A percentile compares a stretch with the other conserved stretches of the same genome.
phyloP scores from a whole-genome alignment of 2,329 filamentous ascomycete species.

The Arachnopeziza araneosa region DNA sequence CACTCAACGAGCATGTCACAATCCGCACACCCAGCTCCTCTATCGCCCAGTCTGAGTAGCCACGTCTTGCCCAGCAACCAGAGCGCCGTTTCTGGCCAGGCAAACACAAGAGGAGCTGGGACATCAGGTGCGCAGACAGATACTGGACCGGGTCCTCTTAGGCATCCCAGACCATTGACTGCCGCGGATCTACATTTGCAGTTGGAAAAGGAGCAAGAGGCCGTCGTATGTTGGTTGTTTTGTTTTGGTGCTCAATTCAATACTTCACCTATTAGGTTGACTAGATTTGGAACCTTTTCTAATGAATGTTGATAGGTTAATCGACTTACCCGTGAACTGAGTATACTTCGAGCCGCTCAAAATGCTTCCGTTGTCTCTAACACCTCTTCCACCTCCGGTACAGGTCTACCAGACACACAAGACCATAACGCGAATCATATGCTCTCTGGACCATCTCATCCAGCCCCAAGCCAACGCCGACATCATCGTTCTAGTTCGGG shows the following conservation, averaged over 20 bases:
- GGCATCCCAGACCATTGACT: slow-evolving; percentile 83
- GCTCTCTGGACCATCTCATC: slow-evolving; percentile 52
- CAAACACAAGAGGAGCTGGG: not conserved
- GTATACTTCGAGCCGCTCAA: slow-evolving; percentile 67
- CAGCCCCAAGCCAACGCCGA: slow-evolving; percentile 48
- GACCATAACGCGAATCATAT: slow-evolving; percentile 47
- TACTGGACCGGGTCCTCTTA: slow-evolving; percentile 63
- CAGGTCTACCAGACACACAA: slow-evolving; percentile 43
- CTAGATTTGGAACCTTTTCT: not conserved
- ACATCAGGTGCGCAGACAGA: slow-evolving; percentile 42
- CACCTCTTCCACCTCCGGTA: slow-evolving; percentile 52
- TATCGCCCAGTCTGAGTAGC: not conserved
- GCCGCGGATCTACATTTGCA: slow-evolving; percentile 83
- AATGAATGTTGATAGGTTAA: slow-evolving; percentile 60
- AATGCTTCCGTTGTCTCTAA: slow-evolving; percentile 63
- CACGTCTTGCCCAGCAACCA: slow-evolving; percentile 2
- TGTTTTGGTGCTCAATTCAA: not conserved
- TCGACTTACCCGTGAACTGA: slow-evolving; percentile 83
- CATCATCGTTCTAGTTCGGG: slow-evolving; percentile 53
- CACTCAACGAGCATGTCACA: not conserved
- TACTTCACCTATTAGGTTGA: not conserved
- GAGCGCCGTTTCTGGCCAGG: not conserved
- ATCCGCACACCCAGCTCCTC: not conserved
- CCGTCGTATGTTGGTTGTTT: slow-evolving; percentile 57
- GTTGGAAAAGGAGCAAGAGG: slow-evolving; percentile 92